Evolutionary conservation across 805 yeast genomes (phyloP), one percentile per base, ranked within the genome.

Genomic region (Saturnispora serradocipensis): DNA sequence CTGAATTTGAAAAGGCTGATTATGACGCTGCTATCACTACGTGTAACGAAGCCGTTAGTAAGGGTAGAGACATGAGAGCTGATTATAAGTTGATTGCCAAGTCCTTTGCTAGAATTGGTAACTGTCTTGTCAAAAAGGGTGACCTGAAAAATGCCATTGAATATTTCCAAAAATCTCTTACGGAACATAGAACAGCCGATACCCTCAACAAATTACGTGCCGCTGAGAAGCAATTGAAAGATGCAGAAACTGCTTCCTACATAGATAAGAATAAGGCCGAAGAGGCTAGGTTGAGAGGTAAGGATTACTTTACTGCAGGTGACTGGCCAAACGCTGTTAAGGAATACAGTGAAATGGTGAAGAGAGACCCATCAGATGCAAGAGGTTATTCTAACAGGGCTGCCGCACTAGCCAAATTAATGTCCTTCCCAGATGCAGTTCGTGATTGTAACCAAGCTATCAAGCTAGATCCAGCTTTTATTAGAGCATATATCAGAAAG

Each of bases 311-410:
- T 78, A 80, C 85, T 54, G 84, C 86, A 60, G 93, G 88, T 47
- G 96, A 91, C 69, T 91, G 96, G 97, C 98, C 99, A 56, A 82
- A 75, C 58, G 97, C 98, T 22, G 97, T 93, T 43, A 86, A 86
- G 67, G 86, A 96, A 4, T 93, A 93, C 71, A 77, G 95, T 47
- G 99, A 93, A 72, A 93, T 93, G 90, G 76, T 91, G 61, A 88
- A 89, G 72, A 86, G 99, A 68, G 89, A 90, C n/a, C 99, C 99
- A 52, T 81, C 81, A 52, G 98, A 93, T 69, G 95, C 95, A 24
- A 82, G 97, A 69, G 98, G 97, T 53, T 93, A 89, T 70, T 89
- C 96, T 35, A 93, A 93, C 74, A 86, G 99, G 72, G 99, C 99
- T 49, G 99, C 99, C 39, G 96, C 96, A 1, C 78, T 86, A 66